phyloP scores from a whole-genome alignment of 305 asterid genomes.

The Fraxinus platypoda region DNA sequence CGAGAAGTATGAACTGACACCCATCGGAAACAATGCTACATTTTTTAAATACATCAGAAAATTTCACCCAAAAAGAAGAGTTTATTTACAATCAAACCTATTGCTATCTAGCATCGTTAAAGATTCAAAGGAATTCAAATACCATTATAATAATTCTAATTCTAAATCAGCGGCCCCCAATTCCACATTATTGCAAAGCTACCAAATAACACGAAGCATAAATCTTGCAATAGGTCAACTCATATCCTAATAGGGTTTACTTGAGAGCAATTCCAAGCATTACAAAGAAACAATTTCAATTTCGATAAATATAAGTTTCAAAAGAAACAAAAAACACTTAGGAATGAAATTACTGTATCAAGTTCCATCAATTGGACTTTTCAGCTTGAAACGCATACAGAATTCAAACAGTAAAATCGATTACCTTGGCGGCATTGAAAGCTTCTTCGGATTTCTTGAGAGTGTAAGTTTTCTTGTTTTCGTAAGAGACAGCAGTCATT shows the following conservation, averaged over 20 bases:
- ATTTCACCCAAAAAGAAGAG: background rate
- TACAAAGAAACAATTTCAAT: background rate
- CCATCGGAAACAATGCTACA: background rate
- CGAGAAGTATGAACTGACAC: background rate
- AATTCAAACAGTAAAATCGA: background rate
- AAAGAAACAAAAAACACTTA: background rate
- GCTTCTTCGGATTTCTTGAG: conserved; percentile 91
- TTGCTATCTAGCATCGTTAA: background rate
- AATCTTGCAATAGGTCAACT: background rate
- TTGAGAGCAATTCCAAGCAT: background rate
- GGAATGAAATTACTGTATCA: background rate
- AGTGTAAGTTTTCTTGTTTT: conserved; percentile 73
- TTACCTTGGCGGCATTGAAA: conserved; percentile 87
- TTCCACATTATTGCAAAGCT: background rate
- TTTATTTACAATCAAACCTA: background rate
- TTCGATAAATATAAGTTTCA: background rate
- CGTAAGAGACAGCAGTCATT: conserved; percentile 64
- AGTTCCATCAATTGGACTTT: background rate
- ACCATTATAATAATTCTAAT: background rate
- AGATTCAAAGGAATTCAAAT: background rate
- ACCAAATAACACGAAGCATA: background rate
- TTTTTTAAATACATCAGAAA: background rate
- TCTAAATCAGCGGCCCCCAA: background rate
- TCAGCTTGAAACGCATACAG: background rate
- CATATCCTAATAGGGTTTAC: background rate